Percentiles rank a stretch among this genome's conserved stretches.
These are phyloP conservation scores for Aspergillus sclerotioniger DNA, from an alignment of 495 filamentous ascomycete species.

Conservation along the genomic window DNA sequence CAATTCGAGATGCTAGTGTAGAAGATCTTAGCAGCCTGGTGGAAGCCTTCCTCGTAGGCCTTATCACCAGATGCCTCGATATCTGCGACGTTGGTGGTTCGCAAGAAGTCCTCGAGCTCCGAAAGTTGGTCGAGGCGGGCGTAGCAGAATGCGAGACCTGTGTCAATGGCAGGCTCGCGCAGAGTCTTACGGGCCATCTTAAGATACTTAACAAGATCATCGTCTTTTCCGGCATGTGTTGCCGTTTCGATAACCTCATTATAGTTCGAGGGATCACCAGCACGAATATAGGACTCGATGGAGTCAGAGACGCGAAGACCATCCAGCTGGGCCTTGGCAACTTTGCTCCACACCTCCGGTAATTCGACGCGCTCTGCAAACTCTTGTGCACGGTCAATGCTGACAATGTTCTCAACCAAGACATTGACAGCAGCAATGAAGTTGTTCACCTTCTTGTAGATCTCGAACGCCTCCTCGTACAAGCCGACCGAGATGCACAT, in stretches of 20 bases:
- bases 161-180: slow-evolving; percentile 92
- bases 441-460: slow-evolving; percentile 96
- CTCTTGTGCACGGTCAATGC: slow-evolving; percentile 95
- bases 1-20: slow-evolving; percentile 98
- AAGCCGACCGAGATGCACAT: slow-evolving; percentile 94
- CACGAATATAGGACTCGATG: slow-evolving; percentile 96
- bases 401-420: slow-evolving; percentile 94
- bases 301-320: slow-evolving; percentile 90
- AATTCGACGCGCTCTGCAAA: slow-evolving; percentile 95
- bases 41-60: slow-evolving; percentile 90
- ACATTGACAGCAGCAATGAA: slow-evolving; percentile 85
- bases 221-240: slow-evolving; percentile 94
- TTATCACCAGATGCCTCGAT: slow-evolving; percentile 96
- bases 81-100: slow-evolving; percentile 90
- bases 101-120: slow-evolving; percentile 96
- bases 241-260: slow-evolving; percentile 94
- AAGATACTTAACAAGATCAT: slow-evolving; percentile 95
- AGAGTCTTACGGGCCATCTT: slow-evolving; percentile 96
- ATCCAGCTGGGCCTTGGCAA: slow-evolving; percentile 97
- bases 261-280: slow-evolving; percentile 89
- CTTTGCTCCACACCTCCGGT: slow-evolving; percentile 98
- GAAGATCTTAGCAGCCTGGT: slow-evolving; percentile 98
- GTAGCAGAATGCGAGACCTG: slow-evolving; percentile 87
- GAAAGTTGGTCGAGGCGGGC: slow-evolving; percentile 86
- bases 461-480: slow-evolving; percentile 96